A percentile compares a stretch with the other conserved stretches of the same genome.
phyloP scores from a whole-genome alignment of 495 filamentous ascomycete genomes.

The Lepidopterella palustris region DNA sequence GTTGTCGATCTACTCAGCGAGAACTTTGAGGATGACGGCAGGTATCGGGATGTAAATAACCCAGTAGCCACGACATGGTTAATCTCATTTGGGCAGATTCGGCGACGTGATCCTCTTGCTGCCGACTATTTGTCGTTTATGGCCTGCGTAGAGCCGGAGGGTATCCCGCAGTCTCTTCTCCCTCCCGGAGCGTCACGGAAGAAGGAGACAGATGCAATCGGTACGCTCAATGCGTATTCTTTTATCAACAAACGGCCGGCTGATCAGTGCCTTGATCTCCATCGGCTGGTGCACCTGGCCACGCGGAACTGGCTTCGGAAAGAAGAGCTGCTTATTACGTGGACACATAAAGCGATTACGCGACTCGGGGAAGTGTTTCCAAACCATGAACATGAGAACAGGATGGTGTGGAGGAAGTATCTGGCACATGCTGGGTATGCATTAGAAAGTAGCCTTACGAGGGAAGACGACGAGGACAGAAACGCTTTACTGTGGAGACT shows the following conservation, averaged over 20 bases:
- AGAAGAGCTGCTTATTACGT: constrained; percentile 12
- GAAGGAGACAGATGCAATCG: constrained; percentile 2
- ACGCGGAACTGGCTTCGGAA: constrained; percentile 33
- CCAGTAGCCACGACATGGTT: constrained; percentile 22
- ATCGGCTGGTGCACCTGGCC: constrained; percentile 37
- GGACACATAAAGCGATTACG: constrained; percentile 6
- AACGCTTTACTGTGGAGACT: neutral
- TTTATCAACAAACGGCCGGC: constrained; percentile 2
- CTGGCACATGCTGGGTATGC: constrained; percentile 26
- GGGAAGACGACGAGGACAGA: neutral
- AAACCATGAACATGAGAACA: constrained; percentile 21
- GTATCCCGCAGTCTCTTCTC: constrained; percentile 20
- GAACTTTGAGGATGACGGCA: constrained; percentile 10
- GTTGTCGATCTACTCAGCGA: neutral
- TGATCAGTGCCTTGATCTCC: constrained; percentile 18
- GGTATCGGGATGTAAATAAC: constrained; percentile 42
- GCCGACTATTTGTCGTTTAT: constrained; percentile 25
- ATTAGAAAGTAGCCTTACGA: neutral
- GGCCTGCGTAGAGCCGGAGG: constrained; percentile 14
- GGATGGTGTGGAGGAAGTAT: constrained; percentile 27
- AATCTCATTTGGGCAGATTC: constrained; percentile 2
- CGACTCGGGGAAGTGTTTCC: constrained; percentile 24
- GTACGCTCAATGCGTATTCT: neutral
- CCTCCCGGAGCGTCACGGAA: constrained; percentile 1
- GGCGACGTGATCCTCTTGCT: constrained; percentile 7